These are phyloP conservation scores for Dimargaris cristalligena DNA, from an alignment of 192 early-diverging fungal genomes.

Conservation along the genomic window DNA sequence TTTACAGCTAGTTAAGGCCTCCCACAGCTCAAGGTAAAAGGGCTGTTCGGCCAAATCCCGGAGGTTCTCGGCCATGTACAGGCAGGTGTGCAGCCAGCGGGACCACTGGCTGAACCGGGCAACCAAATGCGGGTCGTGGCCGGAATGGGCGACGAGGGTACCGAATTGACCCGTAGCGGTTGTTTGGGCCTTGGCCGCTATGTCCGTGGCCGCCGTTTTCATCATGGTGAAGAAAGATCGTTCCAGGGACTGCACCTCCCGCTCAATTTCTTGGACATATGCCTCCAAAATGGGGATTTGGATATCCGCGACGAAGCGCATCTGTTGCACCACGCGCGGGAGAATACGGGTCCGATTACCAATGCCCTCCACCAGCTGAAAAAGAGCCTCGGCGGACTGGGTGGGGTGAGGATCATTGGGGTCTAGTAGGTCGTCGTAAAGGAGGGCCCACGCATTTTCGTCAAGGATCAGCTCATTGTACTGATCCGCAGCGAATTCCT, in stretches of 20 bases:
- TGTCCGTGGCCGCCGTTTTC: neutral
- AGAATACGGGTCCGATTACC: conserved; percentile 40
- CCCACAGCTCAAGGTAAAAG: neutral
- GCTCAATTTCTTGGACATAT: conserved; percentile 30
- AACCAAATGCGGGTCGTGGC: neutral
- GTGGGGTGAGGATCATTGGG: conserved; percentile 39
- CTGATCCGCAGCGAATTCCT: conserved; percentile 34
- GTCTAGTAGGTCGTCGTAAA: conserved; percentile 29
- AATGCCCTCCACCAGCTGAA: conserved; percentile 42
- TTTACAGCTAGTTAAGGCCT: neutral
- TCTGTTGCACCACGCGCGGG: conserved; percentile 35
- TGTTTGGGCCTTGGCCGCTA: conserved; percentile 1
- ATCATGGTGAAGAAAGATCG: neutral
- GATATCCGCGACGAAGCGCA: conserved; percentile 38
- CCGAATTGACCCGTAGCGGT: neutral
- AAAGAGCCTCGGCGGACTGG: conserved; percentile 36
- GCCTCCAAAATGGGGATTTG: conserved; percentile 42
- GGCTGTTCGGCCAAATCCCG: conserved; percentile 8
- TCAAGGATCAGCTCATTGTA: conserved; percentile 45
- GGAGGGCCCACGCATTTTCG: conserved; percentile 40
- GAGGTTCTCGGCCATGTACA: neutral
- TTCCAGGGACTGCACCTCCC: conserved; percentile 2
- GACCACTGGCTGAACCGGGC: neutral
- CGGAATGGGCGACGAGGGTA: neutral
- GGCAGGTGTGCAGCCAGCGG: conserved; percentile 7